phyloP scores from a whole-genome alignment of 1,284 basidiomycete species.

The Heterobasidion annosum region DNA sequence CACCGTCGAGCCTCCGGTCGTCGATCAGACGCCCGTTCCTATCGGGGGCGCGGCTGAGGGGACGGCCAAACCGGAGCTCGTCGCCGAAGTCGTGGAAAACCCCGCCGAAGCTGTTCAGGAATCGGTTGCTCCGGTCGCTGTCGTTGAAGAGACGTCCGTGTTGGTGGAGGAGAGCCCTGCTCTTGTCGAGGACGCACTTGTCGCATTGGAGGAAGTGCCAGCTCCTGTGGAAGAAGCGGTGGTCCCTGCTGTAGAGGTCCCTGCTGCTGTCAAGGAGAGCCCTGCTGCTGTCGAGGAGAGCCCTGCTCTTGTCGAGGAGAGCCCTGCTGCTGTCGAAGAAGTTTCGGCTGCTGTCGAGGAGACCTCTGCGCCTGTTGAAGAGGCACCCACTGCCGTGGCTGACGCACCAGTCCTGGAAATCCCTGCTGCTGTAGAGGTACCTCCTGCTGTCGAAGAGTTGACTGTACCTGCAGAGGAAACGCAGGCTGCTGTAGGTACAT shows the following conservation, averaged over 20 bases:
- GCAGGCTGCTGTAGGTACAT: neutral
- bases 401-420: neutral
- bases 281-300: neutral
- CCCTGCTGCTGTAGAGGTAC: neutral
- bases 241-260: neutral
- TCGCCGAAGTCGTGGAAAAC: neutral
- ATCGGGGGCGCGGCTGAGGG: neutral
- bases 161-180: neutral
- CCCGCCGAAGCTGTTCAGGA: neutral
- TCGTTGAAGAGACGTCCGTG: neutral
- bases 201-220: neutral
- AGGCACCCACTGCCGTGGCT: neutral
- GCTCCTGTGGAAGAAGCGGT: neutral
- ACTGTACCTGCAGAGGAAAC: neutral
- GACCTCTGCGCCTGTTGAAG: neutral
- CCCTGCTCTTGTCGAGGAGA: neutral
- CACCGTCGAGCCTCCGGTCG: neutral
- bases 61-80: neutral
- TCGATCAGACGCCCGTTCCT: neutral
- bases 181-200: neutral
- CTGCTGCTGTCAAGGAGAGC: neutral
- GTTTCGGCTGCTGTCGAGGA: neutral
- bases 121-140: neutral
- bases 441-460: neutral
- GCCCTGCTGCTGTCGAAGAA: neutral